phyloP scores from a whole-genome alignment of 495 filamentous ascomycete species.

The Apiosordaria backusii region DNA sequence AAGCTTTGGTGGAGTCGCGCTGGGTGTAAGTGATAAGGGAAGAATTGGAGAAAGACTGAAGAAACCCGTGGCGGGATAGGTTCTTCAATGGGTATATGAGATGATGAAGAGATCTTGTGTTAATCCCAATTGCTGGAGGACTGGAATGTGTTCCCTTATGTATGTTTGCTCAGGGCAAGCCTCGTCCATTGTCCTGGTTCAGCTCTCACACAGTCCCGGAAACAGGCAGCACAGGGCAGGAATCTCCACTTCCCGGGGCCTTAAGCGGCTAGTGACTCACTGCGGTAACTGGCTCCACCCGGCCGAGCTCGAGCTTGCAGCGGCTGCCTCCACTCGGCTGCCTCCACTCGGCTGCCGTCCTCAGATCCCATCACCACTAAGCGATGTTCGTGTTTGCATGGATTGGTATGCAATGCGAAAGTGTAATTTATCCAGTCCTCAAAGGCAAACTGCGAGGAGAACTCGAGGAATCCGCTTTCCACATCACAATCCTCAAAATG shows the following conservation, averaged over 20 bases:
- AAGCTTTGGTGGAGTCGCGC: background rate
- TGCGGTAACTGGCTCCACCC: slow-evolving; percentile 13
- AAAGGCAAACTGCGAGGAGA: slow-evolving; percentile 12
- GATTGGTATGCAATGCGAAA: background rate
- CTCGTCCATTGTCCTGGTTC: slow-evolving; percentile 1
- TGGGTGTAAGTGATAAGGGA: background rate
- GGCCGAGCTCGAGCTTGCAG: background rate
- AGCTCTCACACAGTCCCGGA: background rate
- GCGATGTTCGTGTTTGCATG: background rate
- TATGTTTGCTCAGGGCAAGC: background rate
- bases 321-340: slow-evolving; percentile 14
- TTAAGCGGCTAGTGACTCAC: slow-evolving; percentile 20
- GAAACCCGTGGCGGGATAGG: background rate
- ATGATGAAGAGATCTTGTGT: background rate
- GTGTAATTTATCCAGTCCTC: slow-evolving; percentile 4
- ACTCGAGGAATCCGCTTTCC: background rate
- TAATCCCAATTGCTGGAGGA: background rate
- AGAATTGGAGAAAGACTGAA: background rate
- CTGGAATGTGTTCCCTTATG: background rate
- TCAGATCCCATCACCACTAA: background rate
- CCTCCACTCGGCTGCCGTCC: slow-evolving; percentile 7
- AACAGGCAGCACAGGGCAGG: slow-evolving; percentile 2
- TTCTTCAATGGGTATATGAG: background rate
- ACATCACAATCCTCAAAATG: background rate
- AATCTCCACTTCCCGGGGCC: slow-evolving; percentile 16